These are phyloP conservation scores for Tuctoria greenei DNA, from an alignment of 176 grass and related monocot species.

Conservation along the genomic window DNA sequence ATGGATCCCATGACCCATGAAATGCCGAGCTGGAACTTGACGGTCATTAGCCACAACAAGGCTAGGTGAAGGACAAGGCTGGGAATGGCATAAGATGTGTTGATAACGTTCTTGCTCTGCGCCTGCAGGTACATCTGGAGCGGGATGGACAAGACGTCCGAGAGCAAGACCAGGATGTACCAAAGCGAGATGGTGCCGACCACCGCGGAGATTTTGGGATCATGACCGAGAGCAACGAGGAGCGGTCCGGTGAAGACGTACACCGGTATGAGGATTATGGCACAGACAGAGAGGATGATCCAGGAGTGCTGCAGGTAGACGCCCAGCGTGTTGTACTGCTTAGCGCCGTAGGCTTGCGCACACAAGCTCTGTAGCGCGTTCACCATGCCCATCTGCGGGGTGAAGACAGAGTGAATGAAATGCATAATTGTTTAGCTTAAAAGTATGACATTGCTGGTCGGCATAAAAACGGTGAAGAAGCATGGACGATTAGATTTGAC, in stretches of 20 bases:
- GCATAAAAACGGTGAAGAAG: too few relatives aligned
- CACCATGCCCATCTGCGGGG: conserved; percentile 67
- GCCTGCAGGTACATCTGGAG: conserved; percentile 87
- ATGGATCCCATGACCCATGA: conserved; percentile 61
- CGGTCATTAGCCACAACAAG: conserved; percentile 47
- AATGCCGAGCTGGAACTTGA: conserved; percentile 45
- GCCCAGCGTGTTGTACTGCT: conserved; percentile 67
- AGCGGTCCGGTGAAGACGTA: conserved; percentile 67
- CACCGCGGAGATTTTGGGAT: conserved; percentile 39
- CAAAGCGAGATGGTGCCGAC: conserved; percentile 55
- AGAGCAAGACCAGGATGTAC: conserved; percentile 73
- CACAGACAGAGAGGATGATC: conserved; percentile 50
- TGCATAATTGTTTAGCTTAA: too few relatives aligned
- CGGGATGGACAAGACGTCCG: conserved; percentile 53
- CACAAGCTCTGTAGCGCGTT: conserved; percentile 75
- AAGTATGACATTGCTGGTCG: too few relatives aligned
- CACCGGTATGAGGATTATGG: conserved; percentile 45
- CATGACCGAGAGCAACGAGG: conserved; percentile 60
- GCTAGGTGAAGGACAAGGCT: conserved; percentile 55
- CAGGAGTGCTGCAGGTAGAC: conserved; percentile 77
- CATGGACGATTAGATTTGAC: too few relatives aligned
- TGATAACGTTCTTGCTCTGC: conserved; percentile 74
- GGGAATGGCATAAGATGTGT: conserved; percentile 58
- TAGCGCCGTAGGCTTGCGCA: conserved; percentile 64
- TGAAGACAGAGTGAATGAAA: neutral